Evolutionary conservation across 2,329 filamentous ascomycete genomes (phyloP), one percentile per base, ranked within the genome.

Genomic region (Ceratocystis papillata): DNA sequence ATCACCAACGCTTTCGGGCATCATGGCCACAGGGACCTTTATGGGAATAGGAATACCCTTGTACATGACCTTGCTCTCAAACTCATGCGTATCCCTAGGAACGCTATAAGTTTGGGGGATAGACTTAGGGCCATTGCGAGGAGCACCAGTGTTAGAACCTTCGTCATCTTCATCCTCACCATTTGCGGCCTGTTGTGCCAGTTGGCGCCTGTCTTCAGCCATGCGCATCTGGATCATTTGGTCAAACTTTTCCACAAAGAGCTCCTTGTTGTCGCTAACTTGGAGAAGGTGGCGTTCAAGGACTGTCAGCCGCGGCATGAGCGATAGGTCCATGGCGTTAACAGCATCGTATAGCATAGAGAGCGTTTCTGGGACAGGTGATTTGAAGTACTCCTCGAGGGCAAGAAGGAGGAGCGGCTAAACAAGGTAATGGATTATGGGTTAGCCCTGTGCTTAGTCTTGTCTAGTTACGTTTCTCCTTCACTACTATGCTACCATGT

Each of bases 181-280:
- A 33, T 69, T 66, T 46, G 69, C 62, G 28, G 70, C 70, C 22
- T 65, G 48, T 28, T 62, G 50, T 65, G 76, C 68, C 72, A 75
- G 73, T 22, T 78, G 78, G 20, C 76, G 77, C 59, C 78, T 76
- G 69, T 85, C 89, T 69, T 90, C 85, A 12, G 81, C 82, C 75
- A 90, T 85, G 53, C 90, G 85, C 76, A 89, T 89, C 70, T 92
- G 84, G 66, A 96, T 88, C 86, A 97, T 96, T 69, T 88, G 86
- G 75, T 96, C 91, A 71, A 99, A 99, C 73, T 97, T 99, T 73
- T 99, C 94, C 41, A 96, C 84, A 73, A 99, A 99, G 71, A 99
- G 84, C 73, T 99, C 94, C 74, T 95, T 96, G 71, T 91, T 92
- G 71, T 96, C 92, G 73, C 88, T 96, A 7, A 89, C 86, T 74